Conservation (phyloP, 2,329 filamentous ascomycete species). For the Whalleya microplaca region DNA sequence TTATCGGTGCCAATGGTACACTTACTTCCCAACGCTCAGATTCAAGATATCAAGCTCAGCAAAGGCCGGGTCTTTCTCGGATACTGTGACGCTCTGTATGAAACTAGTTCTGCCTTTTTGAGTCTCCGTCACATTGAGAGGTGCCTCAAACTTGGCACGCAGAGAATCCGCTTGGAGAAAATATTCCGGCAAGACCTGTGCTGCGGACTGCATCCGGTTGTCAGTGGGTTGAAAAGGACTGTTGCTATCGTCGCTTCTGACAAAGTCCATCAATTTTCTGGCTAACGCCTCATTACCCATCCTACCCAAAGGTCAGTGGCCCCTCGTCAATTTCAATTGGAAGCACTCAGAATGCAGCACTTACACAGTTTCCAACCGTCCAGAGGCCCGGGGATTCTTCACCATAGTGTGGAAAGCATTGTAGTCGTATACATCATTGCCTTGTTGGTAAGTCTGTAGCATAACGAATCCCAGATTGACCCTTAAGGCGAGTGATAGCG, state of each 20-base stretch:
- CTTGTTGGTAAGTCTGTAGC: conserved; percentile 19
- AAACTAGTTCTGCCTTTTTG: conserved; percentile 2
- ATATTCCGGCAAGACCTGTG: conserved; percentile 29
- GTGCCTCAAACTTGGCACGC: conserved; percentile 19
- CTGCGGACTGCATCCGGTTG: conserved; percentile 17
- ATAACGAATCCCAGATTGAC: conserved; percentile 26
- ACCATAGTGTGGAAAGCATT: conserved; percentile 28
- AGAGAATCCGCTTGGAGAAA: conserved; percentile 26
- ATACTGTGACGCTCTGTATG: conserved; percentile 14
- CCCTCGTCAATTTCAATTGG: background rate
- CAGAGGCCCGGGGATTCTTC: conserved; percentile 24
- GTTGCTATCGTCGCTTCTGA: conserved; percentile 11
- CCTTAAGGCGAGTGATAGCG: conserved; percentile 17
- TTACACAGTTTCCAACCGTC: conserved; percentile 25
- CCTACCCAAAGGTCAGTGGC: conserved; percentile 20
- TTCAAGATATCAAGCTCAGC: conserved; percentile 33
- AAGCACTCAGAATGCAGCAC: background rate
- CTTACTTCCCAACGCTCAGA: conserved; percentile 40
- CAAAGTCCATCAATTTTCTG: conserved; percentile 16
- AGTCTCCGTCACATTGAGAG: conserved; percentile 12
- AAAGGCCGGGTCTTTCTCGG: conserved; percentile 8
- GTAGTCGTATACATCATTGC: conserved; percentile 15
- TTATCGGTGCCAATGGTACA: background rate
- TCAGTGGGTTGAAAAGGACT: conserved; percentile 27
- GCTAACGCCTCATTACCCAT: conserved; percentile 19